Evolutionary conservation across 2,329 filamentous ascomycete species (phyloP), one percentile per base, ranked within the genome.

Genomic region (Arthrobotrys sphaeroides): DNA sequence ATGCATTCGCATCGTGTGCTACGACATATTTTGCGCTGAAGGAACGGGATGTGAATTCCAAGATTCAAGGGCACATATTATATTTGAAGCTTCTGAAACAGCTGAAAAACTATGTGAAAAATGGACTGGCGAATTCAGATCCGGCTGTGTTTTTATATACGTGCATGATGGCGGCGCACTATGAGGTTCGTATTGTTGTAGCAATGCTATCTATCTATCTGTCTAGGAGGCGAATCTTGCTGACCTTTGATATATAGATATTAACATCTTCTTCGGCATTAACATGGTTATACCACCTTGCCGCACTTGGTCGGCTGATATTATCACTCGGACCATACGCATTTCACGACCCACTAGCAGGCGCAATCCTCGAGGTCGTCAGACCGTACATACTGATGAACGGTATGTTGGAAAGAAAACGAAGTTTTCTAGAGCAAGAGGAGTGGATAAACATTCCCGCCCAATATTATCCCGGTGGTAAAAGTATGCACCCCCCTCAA

Each of bases 111-210:
- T 64, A 75, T 31, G 64, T 75, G 3, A 75, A 75, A 28, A 75
- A 75, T 28, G 72, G 72, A 13, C 16, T 75, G 42, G 72, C 72
- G 3, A 75, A 75, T 10, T 75, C 64, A 4, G 72, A 75, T 22
- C 72, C 72, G 1, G 72, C 72, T 12, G 72, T 75, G 43, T 75
- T 75, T 60, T 57, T 75, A 16, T 75, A 75, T 26, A 75, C 64
- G 16, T 75, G 72, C 40, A 75, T 75, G 72, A 75, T 75, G 72
- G 72, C 72, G 24, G 64, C 72, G 13, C 72, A 75, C 42, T 69
- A 75, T 28, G 72, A 75, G 64, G 72, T 75, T 43, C 9, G 49
- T 55, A 70, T 43, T 1, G 9, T 22, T 22, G 22, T 42, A 20
- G 20, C 2, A 38, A 18, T 62, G 1, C 16, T 20, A 6, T 3